Conservation (phyloP, 2,329 filamentous ascomycete genomes). For the Amesomyces nigricolor region DNA sequence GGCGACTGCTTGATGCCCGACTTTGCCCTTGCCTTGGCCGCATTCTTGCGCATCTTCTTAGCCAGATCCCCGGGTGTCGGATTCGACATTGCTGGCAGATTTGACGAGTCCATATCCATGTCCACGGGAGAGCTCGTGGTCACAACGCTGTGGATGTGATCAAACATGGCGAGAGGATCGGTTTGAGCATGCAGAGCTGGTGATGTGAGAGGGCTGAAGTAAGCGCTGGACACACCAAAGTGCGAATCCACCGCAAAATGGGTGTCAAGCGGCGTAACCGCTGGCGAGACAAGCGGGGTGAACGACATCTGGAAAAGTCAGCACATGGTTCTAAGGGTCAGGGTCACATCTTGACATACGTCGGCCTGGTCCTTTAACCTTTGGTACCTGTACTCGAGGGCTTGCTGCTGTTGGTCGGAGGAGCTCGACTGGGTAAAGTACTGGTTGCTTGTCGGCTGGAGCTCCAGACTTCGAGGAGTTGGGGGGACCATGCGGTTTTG, state of each 20-base stretch:
- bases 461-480: conserved; percentile 74
- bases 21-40: conserved; percentile 47
- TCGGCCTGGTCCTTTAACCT: conserved; percentile 65
- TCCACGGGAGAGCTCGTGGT: conserved; percentile 52
- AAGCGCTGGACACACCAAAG: conserved; percentile 62
- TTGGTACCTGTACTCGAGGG: conserved; percentile 62
- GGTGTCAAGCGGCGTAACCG: conserved; percentile 71
- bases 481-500: conserved; percentile 63
- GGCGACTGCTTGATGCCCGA: conserved; percentile 62
- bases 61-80: conserved; percentile 43
- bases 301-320: conserved; percentile 58
- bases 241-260: conserved; percentile 57
- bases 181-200: conserved; percentile 71
- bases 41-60: conserved; percentile 50
- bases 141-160: conserved; percentile 40
- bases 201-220: conserved; percentile 79
- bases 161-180: conserved; percentile 43
- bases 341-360: conserved; percentile 36
- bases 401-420: conserved; percentile 44
- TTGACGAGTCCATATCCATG: conserved; percentile 47
- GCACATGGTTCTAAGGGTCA: conserved; percentile 14
- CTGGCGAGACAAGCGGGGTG: conserved; percentile 77
- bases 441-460: conserved; percentile 56
- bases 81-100: conserved; percentile 28
- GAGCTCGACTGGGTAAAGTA: conserved; percentile 56